Conservation (phyloP, 805 yeast genomes). For the Cyberlindnera xishuangbannaensis region DNA sequence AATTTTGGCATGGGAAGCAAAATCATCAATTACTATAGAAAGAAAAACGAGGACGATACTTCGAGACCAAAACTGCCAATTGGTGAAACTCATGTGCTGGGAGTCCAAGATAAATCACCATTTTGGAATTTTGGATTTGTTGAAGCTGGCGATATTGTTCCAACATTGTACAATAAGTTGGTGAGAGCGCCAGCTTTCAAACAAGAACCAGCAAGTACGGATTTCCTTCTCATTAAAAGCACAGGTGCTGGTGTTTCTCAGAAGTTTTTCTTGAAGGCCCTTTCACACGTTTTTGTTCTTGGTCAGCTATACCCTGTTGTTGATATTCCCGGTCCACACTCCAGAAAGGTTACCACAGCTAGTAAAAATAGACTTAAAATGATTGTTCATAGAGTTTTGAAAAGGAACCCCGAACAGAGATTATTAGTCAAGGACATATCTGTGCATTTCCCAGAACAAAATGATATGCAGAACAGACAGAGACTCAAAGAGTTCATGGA, state of each 20-base stretch:
- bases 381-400: constrained; percentile 86
- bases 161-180: constrained; percentile 89
- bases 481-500: constrained; percentile 97
- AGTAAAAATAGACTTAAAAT: constrained; percentile 86
- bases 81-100: constrained; percentile 94
- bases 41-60: constrained; percentile 71
- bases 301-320: constrained; percentile 93
- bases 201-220: constrained; percentile 75
- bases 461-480: constrained; percentile 95
- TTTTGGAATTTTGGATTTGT: constrained; percentile 99
- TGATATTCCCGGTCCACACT: constrained; percentile 96
- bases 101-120: constrained; percentile 94
- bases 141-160: constrained; percentile 89
- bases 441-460: constrained; percentile 92
- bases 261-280: constrained; percentile 59
- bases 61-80: constrained; percentile 81
- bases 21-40: constrained; percentile 87
- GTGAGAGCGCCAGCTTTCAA: constrained; percentile 87
- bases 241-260: constrained; percentile 71
- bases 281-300: constrained; percentile 74
- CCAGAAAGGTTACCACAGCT: constrained; percentile 91
- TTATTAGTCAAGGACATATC: constrained; percentile 83
- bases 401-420: constrained; percentile 66
- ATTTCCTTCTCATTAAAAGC: constrained; percentile 73
- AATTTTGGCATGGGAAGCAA: constrained; percentile 96